A percentile compares a stretch with the other conserved stretches of the same genome.
Conservation (phyloP, 768 basidiomycete species). For the Rhodosporidiobolus odoratus region DNA sequence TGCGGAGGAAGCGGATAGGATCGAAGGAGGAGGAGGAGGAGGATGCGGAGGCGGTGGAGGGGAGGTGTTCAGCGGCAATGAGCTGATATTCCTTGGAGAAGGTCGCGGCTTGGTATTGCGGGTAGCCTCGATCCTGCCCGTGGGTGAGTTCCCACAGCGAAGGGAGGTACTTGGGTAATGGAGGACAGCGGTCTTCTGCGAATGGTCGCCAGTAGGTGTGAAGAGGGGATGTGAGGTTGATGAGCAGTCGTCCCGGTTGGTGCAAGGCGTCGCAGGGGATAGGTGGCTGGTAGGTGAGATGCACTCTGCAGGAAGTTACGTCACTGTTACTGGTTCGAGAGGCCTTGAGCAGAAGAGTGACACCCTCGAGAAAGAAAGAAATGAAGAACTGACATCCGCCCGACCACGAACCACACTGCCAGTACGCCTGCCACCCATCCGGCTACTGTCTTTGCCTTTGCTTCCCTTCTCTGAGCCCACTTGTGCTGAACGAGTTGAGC, state of each 20-base stretch:
- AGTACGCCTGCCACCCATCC: not conserved
- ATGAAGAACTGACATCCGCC: slow-evolving; percentile 4
- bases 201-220: slow-evolving; percentile 34
- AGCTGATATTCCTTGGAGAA: slow-evolving; percentile 29
- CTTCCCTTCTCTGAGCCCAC: not conserved
- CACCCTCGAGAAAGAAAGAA: not conserved
- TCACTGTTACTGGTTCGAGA: not conserved
- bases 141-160: slow-evolving; percentile 31
- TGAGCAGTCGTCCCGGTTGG: slow-evolving; percentile 24
- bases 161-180: slow-evolving; percentile 32
- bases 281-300: not conserved
- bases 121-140: slow-evolving; percentile 6
- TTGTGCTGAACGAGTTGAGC: not conserved
- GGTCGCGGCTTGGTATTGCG: slow-evolving; percentile 6
- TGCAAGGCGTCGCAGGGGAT: slow-evolving; percentile 30
- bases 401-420: slow-evolving; percentile 3
- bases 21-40: not conserved
- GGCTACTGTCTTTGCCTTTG: not conserved
- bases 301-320: not conserved
- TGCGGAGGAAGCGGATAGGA: slow-evolving; percentile 32
- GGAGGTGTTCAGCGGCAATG: slow-evolving; percentile 25
- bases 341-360: not conserved
- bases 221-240: slow-evolving; percentile 36
- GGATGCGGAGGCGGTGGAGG: not conserved
- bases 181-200: slow-evolving; percentile 9